Evolutionary conservation across 768 basidiomycete genomes (phyloP), one percentile per base, ranked within the genome.

Genomic region (Xerocomus brunneocitrinus): DNA sequence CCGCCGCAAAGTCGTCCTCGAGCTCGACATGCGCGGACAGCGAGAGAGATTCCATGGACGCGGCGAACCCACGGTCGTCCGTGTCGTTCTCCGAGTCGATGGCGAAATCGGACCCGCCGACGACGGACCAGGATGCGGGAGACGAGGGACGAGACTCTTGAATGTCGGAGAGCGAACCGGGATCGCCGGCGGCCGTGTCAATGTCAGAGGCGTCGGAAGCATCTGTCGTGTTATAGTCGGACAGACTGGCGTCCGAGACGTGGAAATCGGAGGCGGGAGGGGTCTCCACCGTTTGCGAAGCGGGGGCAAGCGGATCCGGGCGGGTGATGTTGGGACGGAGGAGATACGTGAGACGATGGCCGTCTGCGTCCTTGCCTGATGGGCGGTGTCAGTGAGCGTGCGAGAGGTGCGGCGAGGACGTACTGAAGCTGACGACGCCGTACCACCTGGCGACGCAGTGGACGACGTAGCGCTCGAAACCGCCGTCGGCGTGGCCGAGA

Each of bases 401-500:
- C 49, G 35, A 40, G 12, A 27, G 32, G 24, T 8, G n/a, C 3
- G n/a, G n/a, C 12, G 42, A 34, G 12, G 31, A 57, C 87, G 61
- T 67, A 89, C 89, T 91, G 74, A 84, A 92, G 71, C 86, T 87
- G 61, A 91, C 84, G 54, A 92, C 68, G 53, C 83, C 82, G 66
- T 91, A 81, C 68, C 85, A 91, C 35, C 89, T 76, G 39, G 89
- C 88, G 54, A 87, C 84, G 58, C 89, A 91, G 58, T 93, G 90
- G 6, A 91, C 82, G 43, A 91, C 80, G 61, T 89, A 91, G 31
- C 90, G 78, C 28, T 85, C 82, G 71, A 90, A 91, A 0, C 82
- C 75, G 62, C 89, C 86, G 52, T 85, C 79, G 5, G 73, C 34
- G 25, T 52, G 39, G 22, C 19, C 36, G 5, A 19, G 19, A 19